phyloP scores from a whole-genome alignment of 495 filamentous ascomycete species.

The Xylaria bambusicola region DNA sequence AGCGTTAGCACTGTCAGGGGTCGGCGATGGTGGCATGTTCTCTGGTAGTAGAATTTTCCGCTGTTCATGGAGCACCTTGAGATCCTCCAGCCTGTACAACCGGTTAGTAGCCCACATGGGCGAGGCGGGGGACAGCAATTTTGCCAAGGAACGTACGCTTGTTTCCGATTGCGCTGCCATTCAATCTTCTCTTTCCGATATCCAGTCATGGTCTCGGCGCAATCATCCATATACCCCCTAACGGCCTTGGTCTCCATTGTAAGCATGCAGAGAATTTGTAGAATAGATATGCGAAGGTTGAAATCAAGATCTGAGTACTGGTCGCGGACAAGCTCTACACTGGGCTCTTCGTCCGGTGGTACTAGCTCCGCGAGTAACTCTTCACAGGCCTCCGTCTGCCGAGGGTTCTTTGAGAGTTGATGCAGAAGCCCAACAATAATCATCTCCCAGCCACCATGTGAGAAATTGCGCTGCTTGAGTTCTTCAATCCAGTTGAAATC shows the following conservation, averaged over 20 bases:
- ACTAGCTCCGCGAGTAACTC: conserved; percentile 76
- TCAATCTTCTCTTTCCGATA: conserved; percentile 95
- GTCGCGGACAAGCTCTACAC: conserved; percentile 65
- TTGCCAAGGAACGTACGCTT: conserved; percentile 63
- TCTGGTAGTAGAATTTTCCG: conserved; percentile 83
- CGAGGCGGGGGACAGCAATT: conserved; percentile 6
- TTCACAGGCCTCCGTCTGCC: conserved; percentile 71
- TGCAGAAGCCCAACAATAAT: conserved; percentile 86
- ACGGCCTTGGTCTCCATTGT: conserved; percentile 83
- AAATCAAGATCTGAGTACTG: conserved; percentile 77
- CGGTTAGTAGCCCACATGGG: conserved; percentile 24
- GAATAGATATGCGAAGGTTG: conserved; percentile 75
- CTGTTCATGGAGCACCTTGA: conserved; percentile 80
- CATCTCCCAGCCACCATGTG: conserved; percentile 86
- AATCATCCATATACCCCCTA: conserved; percentile 85
- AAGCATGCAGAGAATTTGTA: conserved; percentile 86
- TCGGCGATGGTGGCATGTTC: conserved; percentile 68
- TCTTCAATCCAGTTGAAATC: conserved; percentile 82
- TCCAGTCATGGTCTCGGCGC: conserved; percentile 86
- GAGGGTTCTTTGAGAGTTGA: conserved; percentile 76
- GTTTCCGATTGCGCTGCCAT: conserved; percentile 79
- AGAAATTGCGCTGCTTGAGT: conserved; percentile 80
- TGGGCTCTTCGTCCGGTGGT: conserved; percentile 72
- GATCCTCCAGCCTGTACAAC: conserved; percentile 69
- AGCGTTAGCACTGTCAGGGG: conserved; percentile 43